Base-by-base conservation (phyloP, 208 protist species). In the Acanthamoeba triangularis region DNA sequence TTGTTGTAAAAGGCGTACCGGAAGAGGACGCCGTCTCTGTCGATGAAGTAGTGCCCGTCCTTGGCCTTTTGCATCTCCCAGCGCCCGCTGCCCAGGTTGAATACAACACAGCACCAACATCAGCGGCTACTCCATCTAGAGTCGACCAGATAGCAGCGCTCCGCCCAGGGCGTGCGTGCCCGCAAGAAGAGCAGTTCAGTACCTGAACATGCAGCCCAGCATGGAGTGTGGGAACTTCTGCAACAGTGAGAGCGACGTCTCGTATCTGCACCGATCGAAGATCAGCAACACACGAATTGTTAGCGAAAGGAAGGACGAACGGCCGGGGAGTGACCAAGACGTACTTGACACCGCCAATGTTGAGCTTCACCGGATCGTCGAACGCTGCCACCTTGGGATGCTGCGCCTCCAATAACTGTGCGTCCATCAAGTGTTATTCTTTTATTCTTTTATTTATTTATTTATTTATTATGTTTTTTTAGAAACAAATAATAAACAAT, bases 221-320 rank as follows among this genome's bases (percentile, higher is more conserved):
- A 78, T 78, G 69, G 69, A 78, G 25, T 93, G 37, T 2, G 95
- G 80, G 61, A 76, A 82, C 65, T 95, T 95, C 14, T 61, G 72
- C 18, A 96, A 25, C 8, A 91, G 91, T 3, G 25, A 52, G 1
- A 95, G 7, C 20, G 95, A 67, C 8, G 92, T 95, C 35, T 78
- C 69, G 28, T 78, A 78, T 44, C 69, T 78, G 35, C 23, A 63
- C 11, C 7, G 52, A 59, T 59, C n/a, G 52, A 59, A 16, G 52
- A 59, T 59, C 11, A 59, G 65, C 65, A 28, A 7, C 7, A 74
- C 65, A 74, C 28, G 28, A 23, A 7, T 18, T 52, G 49, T 52
- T 4, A 4, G 49, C 49, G 49, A 11, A 11, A 4, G 49, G 49
- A 52, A 4, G 49, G 49, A 4, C 63, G 20, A 72, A 35, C 63